Evolutionary conservation across 2,329 filamentous ascomycete genomes (phyloP), one percentile per base, ranked within the genome.

Genomic region (Beauveria brongniartii): DNA sequence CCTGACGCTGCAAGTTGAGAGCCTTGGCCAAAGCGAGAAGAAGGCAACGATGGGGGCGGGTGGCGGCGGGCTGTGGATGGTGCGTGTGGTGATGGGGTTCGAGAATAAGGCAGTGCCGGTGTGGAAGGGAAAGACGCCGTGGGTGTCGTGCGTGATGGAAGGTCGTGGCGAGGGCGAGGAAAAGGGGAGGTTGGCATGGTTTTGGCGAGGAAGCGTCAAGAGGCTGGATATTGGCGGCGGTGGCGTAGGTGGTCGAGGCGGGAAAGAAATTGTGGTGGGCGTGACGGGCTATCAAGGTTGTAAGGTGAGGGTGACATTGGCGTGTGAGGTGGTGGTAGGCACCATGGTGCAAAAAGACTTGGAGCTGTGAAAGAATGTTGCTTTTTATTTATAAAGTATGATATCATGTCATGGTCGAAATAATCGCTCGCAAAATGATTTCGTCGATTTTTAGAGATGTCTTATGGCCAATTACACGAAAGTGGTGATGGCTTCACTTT

Each of bases 271-370:
- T 26, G 81, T 87, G 88, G 64, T 82, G 74, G 22, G 68, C 0
- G 82, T 86, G 1, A 74, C 82, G 0, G 70, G 91, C 22, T 80
- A 72, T 1, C 75, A 75, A 5, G 70, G 77, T 0, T 80, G 82
- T 20, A 82, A 88, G 61, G 74, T 79, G 3, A 82, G 94, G 40
- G 80, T 80, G 26, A 90, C 86, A 63, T 84, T 92, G 54, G 89
- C 90, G 71, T 97, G 92, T 65, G 93, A 97, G 73, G 87, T 91
- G 48, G 88, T 97, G 67, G 90, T 86, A 3, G 85, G 85, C 1
- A 86, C 84, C 0, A 70, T 76, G 37, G 70, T 80, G 44, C 66
- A 69, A 20, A 64, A 64, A 54, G 63, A 63, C 26, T 43, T 70
- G 57, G 53, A 61, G 22, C 62, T 69, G 30, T 59, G 22, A 59